These are phyloP conservation scores for Crucihimalaya himalaica DNA, from an alignment of 345 rosid genomes.

Conservation along the genomic window DNA sequence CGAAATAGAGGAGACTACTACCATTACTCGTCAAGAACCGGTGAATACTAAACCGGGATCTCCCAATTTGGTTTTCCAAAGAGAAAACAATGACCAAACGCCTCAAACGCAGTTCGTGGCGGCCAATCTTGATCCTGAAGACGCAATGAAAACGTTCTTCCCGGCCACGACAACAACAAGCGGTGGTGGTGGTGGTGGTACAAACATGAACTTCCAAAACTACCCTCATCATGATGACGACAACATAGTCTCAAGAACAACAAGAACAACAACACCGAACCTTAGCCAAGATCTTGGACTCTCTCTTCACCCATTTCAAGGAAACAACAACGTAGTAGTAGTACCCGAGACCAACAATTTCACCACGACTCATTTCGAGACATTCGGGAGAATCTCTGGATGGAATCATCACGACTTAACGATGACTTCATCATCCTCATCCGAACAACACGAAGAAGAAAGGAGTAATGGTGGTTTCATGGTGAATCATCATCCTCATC, in stretches of 20 bases:
- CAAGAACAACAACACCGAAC: slow-evolving; percentile 48
- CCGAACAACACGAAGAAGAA: slow-evolving; percentile 46
- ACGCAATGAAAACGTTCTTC: slow-evolving; percentile 69
- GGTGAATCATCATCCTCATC: slow-evolving; percentile 39
- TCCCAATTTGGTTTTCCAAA: slow-evolving; percentile 46
- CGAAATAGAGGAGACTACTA: slow-evolving; percentile 35
- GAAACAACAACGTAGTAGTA: slow-evolving; percentile 32
- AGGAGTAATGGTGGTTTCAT: slow-evolving; percentile 43
- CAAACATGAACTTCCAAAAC: slow-evolving; percentile 52
- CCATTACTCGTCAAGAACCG: slow-evolving; percentile 40
- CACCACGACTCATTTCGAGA: slow-evolving; percentile 30
- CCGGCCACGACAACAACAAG: slow-evolving; percentile 48
- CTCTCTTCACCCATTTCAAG: slow-evolving; percentile 60
- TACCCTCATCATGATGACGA: slow-evolving; percentile 48
- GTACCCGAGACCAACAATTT: slow-evolving; percentile 38
- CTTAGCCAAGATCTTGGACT: slow-evolving; percentile 63
- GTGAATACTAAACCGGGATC: slow-evolving; percentile 37
- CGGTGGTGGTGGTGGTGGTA: slow-evolving; percentile 16
- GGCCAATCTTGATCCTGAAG: slow-evolving; percentile 46
- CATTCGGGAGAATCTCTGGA: slow-evolving; percentile 53
- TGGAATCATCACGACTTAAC: slow-evolving; percentile 47
- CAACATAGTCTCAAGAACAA: slow-evolving; percentile 50
- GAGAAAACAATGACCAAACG: slow-evolving; percentile 38
- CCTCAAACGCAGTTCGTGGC: slow-evolving; percentile 41
- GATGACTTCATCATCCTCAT: slow-evolving; percentile 40